These are phyloP conservation scores for Senecio squalidus DNA, from an alignment of 140 eudicot species.

Conservation along the genomic window DNA sequence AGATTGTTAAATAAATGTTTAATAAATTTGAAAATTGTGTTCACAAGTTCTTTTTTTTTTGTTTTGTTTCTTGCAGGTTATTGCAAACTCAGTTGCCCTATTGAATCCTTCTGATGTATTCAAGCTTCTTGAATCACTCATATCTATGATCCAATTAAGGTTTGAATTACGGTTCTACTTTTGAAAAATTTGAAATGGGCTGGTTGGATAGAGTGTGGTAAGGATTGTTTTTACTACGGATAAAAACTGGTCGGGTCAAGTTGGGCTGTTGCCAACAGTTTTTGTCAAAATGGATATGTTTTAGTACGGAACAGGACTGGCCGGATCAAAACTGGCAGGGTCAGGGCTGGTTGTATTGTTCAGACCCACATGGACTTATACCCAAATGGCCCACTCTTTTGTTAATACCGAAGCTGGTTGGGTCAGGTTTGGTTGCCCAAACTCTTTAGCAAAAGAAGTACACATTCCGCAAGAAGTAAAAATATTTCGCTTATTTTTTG, in stretches of 20 bases:
- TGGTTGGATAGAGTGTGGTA: not conserved
- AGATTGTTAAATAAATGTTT: not conserved
- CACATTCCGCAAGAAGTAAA: too few relatives aligned
- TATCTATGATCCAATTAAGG: conserved; percentile 75
- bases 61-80: conserved; percentile 43
- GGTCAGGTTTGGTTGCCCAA: too few relatives aligned
- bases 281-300: not conserved
- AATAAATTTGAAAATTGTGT: not conserved
- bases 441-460: too few relatives aligned
- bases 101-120: conserved; percentile 75
- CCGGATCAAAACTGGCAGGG: not conserved
- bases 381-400: too few relatives aligned
- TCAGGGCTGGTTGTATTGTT: not conserved
- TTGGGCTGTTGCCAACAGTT: not conserved
- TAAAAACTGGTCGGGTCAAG: not conserved
- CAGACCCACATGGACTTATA: too few relatives aligned
- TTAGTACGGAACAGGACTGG: too few relatives aligned
- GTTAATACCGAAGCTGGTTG: too few relatives aligned
- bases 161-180: conserved; percentile 12
- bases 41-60: not conserved
- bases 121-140: conserved; percentile 79
- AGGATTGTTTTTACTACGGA: not conserved
- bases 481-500: too few relatives aligned
- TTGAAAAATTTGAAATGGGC: not conserved
- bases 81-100: conserved; percentile 59